These are phyloP conservation scores for Globisporangium orthogonon DNA, from an alignment of 352 stramenopile species.

Conservation along the genomic window DNA sequence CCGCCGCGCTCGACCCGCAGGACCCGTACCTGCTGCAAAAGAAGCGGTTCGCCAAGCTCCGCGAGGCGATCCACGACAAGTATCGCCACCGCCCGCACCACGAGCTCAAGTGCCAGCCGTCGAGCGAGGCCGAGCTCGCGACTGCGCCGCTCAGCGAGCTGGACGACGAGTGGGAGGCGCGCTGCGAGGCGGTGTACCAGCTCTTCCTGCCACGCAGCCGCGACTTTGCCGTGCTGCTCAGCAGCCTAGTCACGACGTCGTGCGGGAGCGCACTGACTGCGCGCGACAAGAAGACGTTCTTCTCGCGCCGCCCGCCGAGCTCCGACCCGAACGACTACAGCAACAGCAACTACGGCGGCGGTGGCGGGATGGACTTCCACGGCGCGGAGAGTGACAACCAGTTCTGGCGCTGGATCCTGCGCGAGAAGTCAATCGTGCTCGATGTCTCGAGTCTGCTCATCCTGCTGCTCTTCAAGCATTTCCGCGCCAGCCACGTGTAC, in stretches of 20 bases:
- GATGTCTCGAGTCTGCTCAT: constrained; percentile 63
- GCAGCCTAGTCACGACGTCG: constrained; percentile 59
- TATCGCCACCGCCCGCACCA: constrained; percentile 63
- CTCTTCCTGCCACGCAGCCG: constrained; percentile 65
- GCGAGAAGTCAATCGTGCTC: constrained; percentile 73
- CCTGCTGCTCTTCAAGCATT: constrained; percentile 72
- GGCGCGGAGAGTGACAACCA: constrained; percentile 42
- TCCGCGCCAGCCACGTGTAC: constrained; percentile 58
- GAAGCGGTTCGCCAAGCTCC: constrained; percentile 58
- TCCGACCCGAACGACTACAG: constrained; percentile 25
- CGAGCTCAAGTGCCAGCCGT: constrained; percentile 39
- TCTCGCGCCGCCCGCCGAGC: constrained; percentile 49
- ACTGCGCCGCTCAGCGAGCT: constrained; percentile 33
- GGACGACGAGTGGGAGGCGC: constrained; percentile 70
- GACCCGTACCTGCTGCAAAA: constrained; percentile 70
- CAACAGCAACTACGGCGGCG: constrained; percentile 5
- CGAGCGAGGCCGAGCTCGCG: constrained; percentile 40
- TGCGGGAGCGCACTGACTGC: constrained; percentile 62
- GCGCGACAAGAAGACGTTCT: constrained; percentile 79
- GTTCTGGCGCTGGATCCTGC: constrained; percentile 82
- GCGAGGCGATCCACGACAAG: constrained; percentile 61
- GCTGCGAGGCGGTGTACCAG: constrained; percentile 64
- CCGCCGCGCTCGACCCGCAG: constrained; percentile 37
- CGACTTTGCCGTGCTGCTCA: constrained; percentile 60
- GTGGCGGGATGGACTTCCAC: constrained; percentile 38